Base-by-base conservation (phyloP, 148 eudicot genomes). In the Heliosperma pusillum region DNA sequence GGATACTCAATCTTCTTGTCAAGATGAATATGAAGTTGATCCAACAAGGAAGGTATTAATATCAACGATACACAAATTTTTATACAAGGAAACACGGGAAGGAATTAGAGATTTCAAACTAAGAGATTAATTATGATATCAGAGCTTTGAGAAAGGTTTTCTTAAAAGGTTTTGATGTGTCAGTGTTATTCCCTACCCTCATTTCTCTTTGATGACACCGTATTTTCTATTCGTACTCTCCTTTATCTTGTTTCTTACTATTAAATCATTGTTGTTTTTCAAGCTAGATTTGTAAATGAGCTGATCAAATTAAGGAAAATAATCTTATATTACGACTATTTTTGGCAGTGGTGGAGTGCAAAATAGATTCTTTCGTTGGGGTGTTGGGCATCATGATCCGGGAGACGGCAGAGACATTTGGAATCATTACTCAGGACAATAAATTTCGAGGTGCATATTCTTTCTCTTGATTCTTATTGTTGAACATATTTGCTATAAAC, bases 391-490 rank as follows among this genome's bases (percentile, higher is more conserved):
- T 93, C 80, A 90, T 90, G 90, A 79, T 89, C 65, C 93, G 92
- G 71, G 98, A 93, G 85, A 93, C 93, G 74, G 84, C 80, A 8
- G 90, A 93, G 79, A 89, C 98, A 61, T 87, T 93, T 85, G 92
- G 93, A 75, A 84, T 93, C 47, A 77, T 93, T 69, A 89, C 96
- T 1, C 75, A 47, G 74, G 91, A 90, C 53, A 78, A 90, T 81
- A 86, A 77, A 27, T 90, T 90, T 66, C 86, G 66, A 85, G 94
- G 94, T 87, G 78, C 36, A 10, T 76, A 22, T 3, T 61, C 40
- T 1, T n/a, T 29, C 19, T 69, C 47, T 7, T 36, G 40, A 3
- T 40, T 57, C 29, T 40, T 52, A 66, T 55, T 59, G 13, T 16
- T 30, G 10, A 30, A 17, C 7, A 20, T 19, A 36, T 33, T 61